Evolutionary conservation across 495 filamentous ascomycete species (phyloP).

Genomic region (Symbiotaphrina buchneri): DNA sequence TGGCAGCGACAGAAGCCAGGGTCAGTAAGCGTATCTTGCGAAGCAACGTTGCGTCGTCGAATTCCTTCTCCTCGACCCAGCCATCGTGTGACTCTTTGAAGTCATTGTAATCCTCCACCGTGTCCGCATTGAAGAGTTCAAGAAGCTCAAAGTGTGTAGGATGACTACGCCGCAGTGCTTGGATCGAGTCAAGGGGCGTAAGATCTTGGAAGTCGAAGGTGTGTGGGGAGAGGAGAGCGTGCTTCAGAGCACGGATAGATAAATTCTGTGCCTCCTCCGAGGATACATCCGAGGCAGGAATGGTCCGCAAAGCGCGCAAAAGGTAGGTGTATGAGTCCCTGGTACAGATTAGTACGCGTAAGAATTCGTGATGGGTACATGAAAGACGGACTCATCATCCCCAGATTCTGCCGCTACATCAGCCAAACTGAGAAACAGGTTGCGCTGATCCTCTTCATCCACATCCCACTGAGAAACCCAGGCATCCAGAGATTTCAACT

Average conservation of each 20-base stretch:
- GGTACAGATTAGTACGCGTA: not conserved
- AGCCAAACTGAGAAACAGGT: conserved; percentile 55
- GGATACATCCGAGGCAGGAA: conserved; percentile 48
- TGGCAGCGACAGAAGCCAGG: conserved; percentile 68
- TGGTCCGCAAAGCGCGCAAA: conserved; percentile 60
- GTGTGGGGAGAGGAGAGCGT: conserved; percentile 47
- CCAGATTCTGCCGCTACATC: conserved; percentile 55
- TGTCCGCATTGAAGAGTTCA: conserved; percentile 83
- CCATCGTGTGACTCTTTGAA: conserved; percentile 87
- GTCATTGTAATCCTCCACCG: conserved; percentile 83
- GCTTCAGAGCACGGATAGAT: conserved; percentile 61
- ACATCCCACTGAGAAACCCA: conserved; percentile 76
- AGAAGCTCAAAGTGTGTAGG: conserved; percentile 70
- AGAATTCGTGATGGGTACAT: not conserved
- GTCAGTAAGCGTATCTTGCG: conserved; percentile 92
- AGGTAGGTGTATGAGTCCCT: conserved; percentile 63
- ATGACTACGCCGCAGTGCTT: conserved; percentile 65
- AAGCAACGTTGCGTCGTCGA: conserved; percentile 37
- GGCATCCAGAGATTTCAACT: conserved; percentile 51
- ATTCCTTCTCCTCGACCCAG: conserved; percentile 62
- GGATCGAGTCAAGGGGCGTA: conserved; percentile 63
- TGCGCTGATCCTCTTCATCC: conserved; percentile 58
- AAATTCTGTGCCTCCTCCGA: conserved; percentile 55
- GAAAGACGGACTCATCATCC: conserved; percentile 38
- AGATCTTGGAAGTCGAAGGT: conserved; percentile 93